Base-by-base conservation (phyloP, 495 filamentous ascomycete species). In the Tuber melanosporum region DNA sequence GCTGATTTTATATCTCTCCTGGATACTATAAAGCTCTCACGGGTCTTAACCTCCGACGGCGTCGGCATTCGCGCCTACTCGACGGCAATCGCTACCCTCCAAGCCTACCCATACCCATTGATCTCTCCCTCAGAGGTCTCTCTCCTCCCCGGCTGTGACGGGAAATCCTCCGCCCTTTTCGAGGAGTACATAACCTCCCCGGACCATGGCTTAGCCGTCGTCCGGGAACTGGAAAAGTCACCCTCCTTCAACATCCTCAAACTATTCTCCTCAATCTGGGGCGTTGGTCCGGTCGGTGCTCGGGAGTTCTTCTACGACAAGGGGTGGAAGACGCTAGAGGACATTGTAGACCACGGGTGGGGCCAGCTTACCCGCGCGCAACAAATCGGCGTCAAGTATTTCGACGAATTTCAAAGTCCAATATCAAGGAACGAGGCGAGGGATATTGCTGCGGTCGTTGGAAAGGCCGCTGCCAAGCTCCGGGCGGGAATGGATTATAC, bases 331-430 rank as follows among this genome's bases (percentile, higher is more conserved):
- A 88, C 91, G 71, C 86, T 94, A 0, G 94, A 98, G 81, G 94
- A 98, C 80, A 86, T 98, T 10, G 86, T 97, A 75, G 91, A 96
- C 80, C 86, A 91, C 78, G 94, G 92, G 41, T 99, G 96, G 96
- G 81, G 87, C 52, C 84, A 79, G 1, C 86, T 98, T 0, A 91
- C 87, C 0, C 88, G 94, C 22, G 92, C 92, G 2, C 94, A 97
- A 83, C 94, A 98, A 83, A 97, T 99, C 71, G 95, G 95, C 0
- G 84, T 98, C n/a, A 98, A 98, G 83, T 98, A 91, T 83, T 97
- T 94, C 83, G 92, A 96, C 70, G 95, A 98, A 74, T 92, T 99
- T 70, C 83, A 86, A 36, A 88, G 88, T 46, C 66, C 49, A 20
- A 92, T 99, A 26, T 88, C 94, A 1, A 88, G 94, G 2, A 70